Evolutionary conservation across 805 yeast genomes (phyloP), one percentile per base, ranked within the genome.

Genomic region (Kuraishia hungarica): DNA sequence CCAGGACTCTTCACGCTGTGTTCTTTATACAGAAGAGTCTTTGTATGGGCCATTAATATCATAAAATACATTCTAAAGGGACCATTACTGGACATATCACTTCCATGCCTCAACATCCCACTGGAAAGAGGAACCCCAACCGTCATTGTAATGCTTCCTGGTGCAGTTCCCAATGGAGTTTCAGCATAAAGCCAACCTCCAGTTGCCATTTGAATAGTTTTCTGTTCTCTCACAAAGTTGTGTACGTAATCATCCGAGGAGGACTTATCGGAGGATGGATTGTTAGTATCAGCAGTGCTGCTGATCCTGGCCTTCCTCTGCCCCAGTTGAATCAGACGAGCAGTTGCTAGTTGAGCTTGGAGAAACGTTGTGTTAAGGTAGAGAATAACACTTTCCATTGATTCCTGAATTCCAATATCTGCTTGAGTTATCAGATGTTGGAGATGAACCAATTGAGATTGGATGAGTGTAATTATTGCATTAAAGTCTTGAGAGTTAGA

Each of bases 171-270:
- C 52, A 60, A 57, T 24, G 87, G 90, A 53, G 77, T 72, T 43
- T 83, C 86, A 1, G 84, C 77, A 64, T 75, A 86, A 15, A 87
- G 92, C 96, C 96, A 89, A 1, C 87, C 79, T 1, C 96, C 96
- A 62, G 79, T 83, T 26, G 89, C 82, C 52, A 89, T 69, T 63
- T 83, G 84, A 56, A 87, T 68, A 51, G 86, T 82, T 61, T 93
- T 76, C 70, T 87, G 94, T 65, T 87, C 91, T 56, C 80, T 79
- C 17, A 89, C 90, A 65, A 87, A 87, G 46, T 83, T 85, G 56
- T 77, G 71, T 0, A 86, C 87, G 64, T 89, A 90, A 28, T 28
- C 35, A 6, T 6, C 6, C 10, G 35, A 11, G 11, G 35, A 6
- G 11, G 11, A 7, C 35, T 28, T 28, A 11, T 28, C 35, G 10